Base-by-base conservation (phyloP, 805 yeast genomes). In the Wickerhamomyces sydowiorum region DNA sequence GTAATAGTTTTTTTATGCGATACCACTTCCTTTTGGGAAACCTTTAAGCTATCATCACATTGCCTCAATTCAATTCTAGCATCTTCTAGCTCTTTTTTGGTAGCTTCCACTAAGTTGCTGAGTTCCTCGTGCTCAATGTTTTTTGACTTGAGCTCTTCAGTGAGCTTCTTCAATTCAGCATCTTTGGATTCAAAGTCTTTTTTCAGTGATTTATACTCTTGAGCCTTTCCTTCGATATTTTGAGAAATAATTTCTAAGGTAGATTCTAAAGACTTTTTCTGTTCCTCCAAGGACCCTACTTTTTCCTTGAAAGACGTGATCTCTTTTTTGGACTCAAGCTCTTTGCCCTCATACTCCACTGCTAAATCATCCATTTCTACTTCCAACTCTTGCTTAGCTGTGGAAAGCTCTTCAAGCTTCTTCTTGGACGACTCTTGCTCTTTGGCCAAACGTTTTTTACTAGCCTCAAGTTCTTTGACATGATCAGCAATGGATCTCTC, bases 201-300 rank as follows among this genome's bases (percentile, higher is more conserved):
- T 2, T 37, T 20, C 7, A 54, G 28, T 9, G 36, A 24, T 30
- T 56, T 59, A 19, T 47, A 43, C 15, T 53, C 57, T 40, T 50
- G 51, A 30, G 50, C 53, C 27, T 54, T 55, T 2, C 44, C 46
- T 20, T 62, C 63, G 34, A 62, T 57, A 22, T 59, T 57, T 29
- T 61, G 58, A 2, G 67, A 64, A 8, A 63, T 60, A 44, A 60
- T 48, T 29, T 59, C 59, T 9, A 65, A 39, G 0, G 65, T 56
- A 1, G 66, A 53, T 14, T 58, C 51, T 28, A 65, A 41, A 0
- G 69, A 60, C 31, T 58, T 58, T 37, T 62, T 61, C 48, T 62
- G 65, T 20, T 58, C 61, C 15, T 53, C 54, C 5, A 53, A 44
- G 1, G 60, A 56, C 12, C 54, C 55, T 30, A 56, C 48, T 23